These are phyloP conservation scores for Pythium aristosporum DNA, from an alignment of 352 stramenopile genomes.

Conservation along the genomic window DNA sequence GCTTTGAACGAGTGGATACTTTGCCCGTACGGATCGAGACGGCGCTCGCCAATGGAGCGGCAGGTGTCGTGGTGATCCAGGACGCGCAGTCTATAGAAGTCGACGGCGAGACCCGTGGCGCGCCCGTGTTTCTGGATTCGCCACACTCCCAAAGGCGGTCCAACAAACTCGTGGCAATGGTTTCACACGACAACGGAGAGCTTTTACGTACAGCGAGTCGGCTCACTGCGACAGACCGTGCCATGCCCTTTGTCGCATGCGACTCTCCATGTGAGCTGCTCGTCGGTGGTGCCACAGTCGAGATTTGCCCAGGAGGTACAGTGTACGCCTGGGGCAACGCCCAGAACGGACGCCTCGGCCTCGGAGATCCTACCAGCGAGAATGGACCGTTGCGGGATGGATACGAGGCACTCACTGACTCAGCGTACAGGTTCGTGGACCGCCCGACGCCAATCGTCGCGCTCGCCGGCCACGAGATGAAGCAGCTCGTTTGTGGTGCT, in stretches of 20 bases:
- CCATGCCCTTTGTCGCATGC: constrained; percentile 30
- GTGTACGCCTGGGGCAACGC: constrained; percentile 68
- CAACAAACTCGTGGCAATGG: constrained; percentile 33
- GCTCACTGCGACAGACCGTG: constrained; percentile 23
- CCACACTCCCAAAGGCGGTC: background rate
- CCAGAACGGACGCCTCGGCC: constrained; percentile 53
- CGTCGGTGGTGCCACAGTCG: constrained; percentile 37
- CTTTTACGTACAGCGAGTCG: constrained; percentile 30
- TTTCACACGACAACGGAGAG: constrained; percentile 31
- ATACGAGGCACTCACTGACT: constrained; percentile 72
- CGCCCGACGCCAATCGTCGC: constrained; percentile 37
- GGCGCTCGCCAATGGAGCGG: constrained; percentile 47
- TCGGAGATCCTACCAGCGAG: constrained; percentile 32
- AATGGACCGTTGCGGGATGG: constrained; percentile 42
- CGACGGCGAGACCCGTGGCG: constrained; percentile 22
- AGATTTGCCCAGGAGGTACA: constrained; percentile 46
- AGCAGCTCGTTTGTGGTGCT: constrained; percentile 45
- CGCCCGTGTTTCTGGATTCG: constrained; percentile 10
- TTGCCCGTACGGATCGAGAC: constrained; percentile 31
- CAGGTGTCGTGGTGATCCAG: constrained; percentile 48
- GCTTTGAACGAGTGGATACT: constrained; percentile 53
- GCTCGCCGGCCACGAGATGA: constrained; percentile 51
- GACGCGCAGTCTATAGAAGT: constrained; percentile 29
- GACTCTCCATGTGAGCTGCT: constrained; percentile 42
- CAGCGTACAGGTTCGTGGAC: constrained; percentile 53